These are phyloP conservation scores for Jatropha curcas DNA, from an alignment of 345 rosid genomes.

Conservation along the genomic window DNA sequence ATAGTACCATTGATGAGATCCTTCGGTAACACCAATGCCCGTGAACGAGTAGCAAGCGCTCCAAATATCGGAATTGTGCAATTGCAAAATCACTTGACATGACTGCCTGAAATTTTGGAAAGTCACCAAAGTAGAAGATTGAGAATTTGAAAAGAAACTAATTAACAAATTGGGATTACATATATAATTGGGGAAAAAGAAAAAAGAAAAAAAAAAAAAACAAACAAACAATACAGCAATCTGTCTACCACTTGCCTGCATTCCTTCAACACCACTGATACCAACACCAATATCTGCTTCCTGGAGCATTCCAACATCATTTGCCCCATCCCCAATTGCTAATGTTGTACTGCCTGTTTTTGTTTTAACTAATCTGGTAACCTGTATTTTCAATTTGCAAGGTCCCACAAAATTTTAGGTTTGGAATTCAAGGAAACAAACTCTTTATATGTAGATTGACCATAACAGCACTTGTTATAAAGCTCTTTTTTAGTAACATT, in stretches of 20 bases:
- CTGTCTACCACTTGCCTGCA: slow-evolving; percentile 61
- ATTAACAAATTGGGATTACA: neutral
- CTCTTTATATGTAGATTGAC: neutral
- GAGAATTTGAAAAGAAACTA: slow-evolving; percentile 4
- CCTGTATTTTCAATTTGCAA: slow-evolving; percentile 46
- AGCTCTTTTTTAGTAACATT: neutral
- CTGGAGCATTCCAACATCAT: slow-evolving; percentile 99
- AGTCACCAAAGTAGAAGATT: slow-evolving; percentile 1
- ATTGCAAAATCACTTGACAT: slow-evolving; percentile 96
- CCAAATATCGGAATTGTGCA: slow-evolving; percentile 87
- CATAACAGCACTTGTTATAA: neutral
- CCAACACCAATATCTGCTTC: slow-evolving; percentile 97
- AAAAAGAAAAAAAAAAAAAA: neutral
- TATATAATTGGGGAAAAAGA: too few relatives aligned
- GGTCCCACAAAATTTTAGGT: neutral
- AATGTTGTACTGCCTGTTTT: slow-evolving; percentile 84
- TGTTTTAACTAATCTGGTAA: slow-evolving; percentile 84
- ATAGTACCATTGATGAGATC: slow-evolving; percentile 82
- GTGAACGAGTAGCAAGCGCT: slow-evolving; percentile 88
- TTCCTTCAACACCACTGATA: slow-evolving; percentile 96
- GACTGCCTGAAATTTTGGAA: slow-evolving; percentile 62
- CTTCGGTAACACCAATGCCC: slow-evolving; percentile 99
- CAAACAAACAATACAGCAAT: neutral
- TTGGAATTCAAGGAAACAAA: slow-evolving; percentile 1
- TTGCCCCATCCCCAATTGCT: slow-evolving; percentile 96